These are phyloP conservation scores for Fragaria iinumae DNA, from an alignment of 306 rosid species.

Conservation along the genomic window DNA sequence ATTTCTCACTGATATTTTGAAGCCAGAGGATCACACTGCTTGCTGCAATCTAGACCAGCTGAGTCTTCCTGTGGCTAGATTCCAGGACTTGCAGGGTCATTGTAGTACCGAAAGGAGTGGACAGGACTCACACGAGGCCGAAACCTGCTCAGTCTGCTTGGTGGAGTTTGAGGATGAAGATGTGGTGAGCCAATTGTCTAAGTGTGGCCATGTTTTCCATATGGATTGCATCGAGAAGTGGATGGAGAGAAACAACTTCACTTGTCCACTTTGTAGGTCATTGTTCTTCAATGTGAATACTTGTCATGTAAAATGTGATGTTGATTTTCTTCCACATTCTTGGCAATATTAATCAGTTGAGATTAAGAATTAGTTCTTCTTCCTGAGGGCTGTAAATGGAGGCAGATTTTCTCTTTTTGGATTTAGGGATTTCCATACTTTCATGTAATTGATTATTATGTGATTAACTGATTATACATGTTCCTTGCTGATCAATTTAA, in stretches of 20 bases:
- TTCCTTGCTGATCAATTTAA: not conserved
- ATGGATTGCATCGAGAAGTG: slow-evolving; percentile 68
- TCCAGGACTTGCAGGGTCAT: slow-evolving; percentile 32
- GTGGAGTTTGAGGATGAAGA: slow-evolving; percentile 62
- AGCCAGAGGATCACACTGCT: not conserved
- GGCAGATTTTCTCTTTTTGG: not conserved
- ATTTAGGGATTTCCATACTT: not conserved
- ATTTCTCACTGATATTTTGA: not conserved
- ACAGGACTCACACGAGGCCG: slow-evolving; percentile 8
- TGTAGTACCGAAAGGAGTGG: not conserved
- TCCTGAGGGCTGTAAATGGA: slow-evolving; percentile 10
- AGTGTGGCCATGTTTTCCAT: slow-evolving; percentile 68
- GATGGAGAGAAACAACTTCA: slow-evolving; percentile 49
- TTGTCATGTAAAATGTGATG: slow-evolving; percentile 20
- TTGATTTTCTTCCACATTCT: slow-evolving; percentile 16
- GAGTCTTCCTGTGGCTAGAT: slow-evolving; percentile 40
- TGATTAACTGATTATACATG: not conserved
- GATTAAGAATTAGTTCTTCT: not conserved
- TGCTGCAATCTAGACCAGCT: slow-evolving; percentile 3
- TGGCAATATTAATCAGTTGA: slow-evolving; percentile 11
- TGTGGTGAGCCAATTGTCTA: slow-evolving; percentile 48
- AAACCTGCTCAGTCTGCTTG: slow-evolving; percentile 74
- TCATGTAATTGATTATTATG: slow-evolving; percentile 10
- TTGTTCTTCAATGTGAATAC: slow-evolving; percentile 26
- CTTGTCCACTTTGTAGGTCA: slow-evolving; percentile 87